Evolutionary conservation across 495 filamentous ascomycete genomes (phyloP).

Genomic region (Tuber umbilicatum): DNA sequence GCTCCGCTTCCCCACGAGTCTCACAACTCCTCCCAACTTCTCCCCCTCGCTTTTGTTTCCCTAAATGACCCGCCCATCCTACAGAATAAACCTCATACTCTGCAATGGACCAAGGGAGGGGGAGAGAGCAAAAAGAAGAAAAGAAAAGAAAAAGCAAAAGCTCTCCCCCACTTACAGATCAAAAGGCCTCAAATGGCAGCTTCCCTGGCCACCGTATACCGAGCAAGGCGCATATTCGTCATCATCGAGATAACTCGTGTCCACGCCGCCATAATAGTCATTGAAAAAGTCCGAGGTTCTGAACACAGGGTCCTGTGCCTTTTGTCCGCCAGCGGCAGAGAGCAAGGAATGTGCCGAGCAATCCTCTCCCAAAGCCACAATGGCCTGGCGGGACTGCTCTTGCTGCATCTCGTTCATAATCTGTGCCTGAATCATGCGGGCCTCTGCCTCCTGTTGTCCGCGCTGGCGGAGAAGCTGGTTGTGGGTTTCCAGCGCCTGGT

Average conservation of each 20-base stretch:
- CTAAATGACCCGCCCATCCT: neutral
- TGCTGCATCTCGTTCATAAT: slow-evolving; percentile 12
- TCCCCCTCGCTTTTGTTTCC: neutral
- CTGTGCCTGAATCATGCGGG: slow-evolving; percentile 8
- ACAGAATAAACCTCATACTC: neutral
- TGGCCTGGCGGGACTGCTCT: neutral
- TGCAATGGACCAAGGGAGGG: neutral
- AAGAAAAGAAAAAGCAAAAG: neutral
- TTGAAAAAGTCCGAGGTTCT: slow-evolving; percentile 32
- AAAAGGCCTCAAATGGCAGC: slow-evolving; percentile 37
- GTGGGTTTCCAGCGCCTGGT: slow-evolving; percentile 15
- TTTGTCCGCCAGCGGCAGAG: slow-evolving; percentile 9
- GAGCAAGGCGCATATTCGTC: slow-evolving; percentile 32
- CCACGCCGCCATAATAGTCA: slow-evolving; percentile 37
- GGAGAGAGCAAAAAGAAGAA: neutral
- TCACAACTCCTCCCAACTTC: neutral
- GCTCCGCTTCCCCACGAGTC: neutral
- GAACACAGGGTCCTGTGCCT: slow-evolving; percentile 13
- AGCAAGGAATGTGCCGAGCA: slow-evolving; percentile 30
- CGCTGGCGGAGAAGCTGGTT: slow-evolving; percentile 22
- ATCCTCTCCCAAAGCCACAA: slow-evolving; percentile 26
- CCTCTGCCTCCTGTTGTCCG: slow-evolving; percentile 11
- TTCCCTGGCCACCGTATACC: slow-evolving; percentile 22
- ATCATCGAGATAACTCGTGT: slow-evolving; percentile 21
- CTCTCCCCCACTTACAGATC: slow-evolving; percentile 26